Percentiles rank a stretch among this genome's conserved stretches.
Conservation (phyloP, 139 green algal genomes). For the Mesotaenium endlicherianum region DNA sequence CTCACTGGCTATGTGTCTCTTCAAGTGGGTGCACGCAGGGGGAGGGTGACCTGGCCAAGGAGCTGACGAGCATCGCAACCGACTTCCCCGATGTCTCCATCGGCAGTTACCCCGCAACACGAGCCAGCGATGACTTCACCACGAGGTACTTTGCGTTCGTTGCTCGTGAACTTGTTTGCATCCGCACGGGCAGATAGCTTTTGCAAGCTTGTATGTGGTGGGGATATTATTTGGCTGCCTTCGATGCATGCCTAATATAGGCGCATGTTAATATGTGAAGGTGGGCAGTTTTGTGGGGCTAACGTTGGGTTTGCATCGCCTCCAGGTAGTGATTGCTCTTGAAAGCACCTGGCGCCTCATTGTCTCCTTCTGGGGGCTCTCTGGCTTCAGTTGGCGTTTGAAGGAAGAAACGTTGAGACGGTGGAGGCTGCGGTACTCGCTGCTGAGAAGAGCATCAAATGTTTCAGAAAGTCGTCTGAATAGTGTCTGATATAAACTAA, state of each 20-base stretch:
- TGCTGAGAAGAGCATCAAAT: too few relatives aligned
- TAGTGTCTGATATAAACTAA: too few relatives aligned
- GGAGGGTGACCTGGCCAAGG: conserved; percentile 19
- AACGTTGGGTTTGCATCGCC: neutral
- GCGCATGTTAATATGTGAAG: neutral
- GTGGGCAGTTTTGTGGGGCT: neutral
- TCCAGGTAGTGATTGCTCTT: neutral
- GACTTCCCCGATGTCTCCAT: conserved; percentile 16
- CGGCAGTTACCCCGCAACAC: conserved; percentile 22
- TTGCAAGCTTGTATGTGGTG: neutral
- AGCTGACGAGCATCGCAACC: neutral
- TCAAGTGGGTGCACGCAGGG: neutral
- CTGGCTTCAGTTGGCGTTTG: too few relatives aligned
- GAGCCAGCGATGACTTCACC: neutral
- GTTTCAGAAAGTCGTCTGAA: too few relatives aligned
- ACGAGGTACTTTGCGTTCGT: neutral
- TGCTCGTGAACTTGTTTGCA: neutral
- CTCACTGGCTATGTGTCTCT: too few relatives aligned
- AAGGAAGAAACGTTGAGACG: too few relatives aligned
- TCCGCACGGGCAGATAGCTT: too few relatives aligned
- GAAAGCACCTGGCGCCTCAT: too few relatives aligned
- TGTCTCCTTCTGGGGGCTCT: too few relatives aligned
- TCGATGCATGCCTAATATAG: neutral
- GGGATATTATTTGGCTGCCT: neutral
- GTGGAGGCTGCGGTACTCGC: too few relatives aligned